These are phyloP conservation scores for Lepraria neglecta DNA, from an alignment of 495 filamentous ascomycete genomes.

Conservation along the genomic window DNA sequence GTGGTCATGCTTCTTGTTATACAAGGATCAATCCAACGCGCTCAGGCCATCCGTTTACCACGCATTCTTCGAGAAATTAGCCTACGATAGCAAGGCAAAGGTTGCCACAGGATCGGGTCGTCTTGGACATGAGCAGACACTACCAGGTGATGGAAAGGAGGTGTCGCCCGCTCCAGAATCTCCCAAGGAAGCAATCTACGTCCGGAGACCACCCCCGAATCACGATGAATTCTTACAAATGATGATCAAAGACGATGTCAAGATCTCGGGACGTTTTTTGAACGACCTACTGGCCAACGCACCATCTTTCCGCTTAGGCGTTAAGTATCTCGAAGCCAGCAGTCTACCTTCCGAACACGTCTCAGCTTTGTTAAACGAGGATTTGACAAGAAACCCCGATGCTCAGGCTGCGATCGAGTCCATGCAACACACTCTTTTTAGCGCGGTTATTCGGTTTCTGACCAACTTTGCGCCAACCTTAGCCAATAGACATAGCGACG, in stretches of 20 bases:
- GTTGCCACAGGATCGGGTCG: slow-evolving; percentile 3
- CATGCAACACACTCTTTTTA: slow-evolving; percentile 40
- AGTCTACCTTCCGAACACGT: slow-evolving; percentile 34
- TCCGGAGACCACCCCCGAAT: slow-evolving; percentile 49
- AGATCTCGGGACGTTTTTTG: slow-evolving; percentile 40
- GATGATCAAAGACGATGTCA: slow-evolving; percentile 47
- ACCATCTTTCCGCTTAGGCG: slow-evolving; percentile 33
- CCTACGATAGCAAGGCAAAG: slow-evolving; percentile 36
- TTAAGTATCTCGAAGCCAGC: slow-evolving; percentile 41
- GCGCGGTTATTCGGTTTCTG: slow-evolving; percentile 46
- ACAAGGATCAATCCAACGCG: slow-evolving; percentile 33
- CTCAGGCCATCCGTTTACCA: slow-evolving; percentile 37
- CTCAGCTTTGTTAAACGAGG: slow-evolving; percentile 33
- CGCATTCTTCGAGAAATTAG: slow-evolving; percentile 57
- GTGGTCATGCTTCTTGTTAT: slow-evolving; percentile 62
- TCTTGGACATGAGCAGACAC: slow-evolving; percentile 18
- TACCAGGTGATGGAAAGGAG: slow-evolving; percentile 59
- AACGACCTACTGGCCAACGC: slow-evolving; percentile 44
- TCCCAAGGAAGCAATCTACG: slow-evolving; percentile 53
- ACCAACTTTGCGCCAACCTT: slow-evolving; percentile 33
- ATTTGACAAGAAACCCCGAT: slow-evolving; percentile 23
- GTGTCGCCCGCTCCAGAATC: slow-evolving; percentile 49
- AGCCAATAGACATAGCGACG: slow-evolving; percentile 23
- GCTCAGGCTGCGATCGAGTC: slow-evolving; percentile 21
- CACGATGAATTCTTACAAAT: slow-evolving; percentile 47